These are phyloP conservation scores for Pseudotsuga menziesii DNA, from an alignment of 75 land plant species.

Conservation along the genomic window DNA sequence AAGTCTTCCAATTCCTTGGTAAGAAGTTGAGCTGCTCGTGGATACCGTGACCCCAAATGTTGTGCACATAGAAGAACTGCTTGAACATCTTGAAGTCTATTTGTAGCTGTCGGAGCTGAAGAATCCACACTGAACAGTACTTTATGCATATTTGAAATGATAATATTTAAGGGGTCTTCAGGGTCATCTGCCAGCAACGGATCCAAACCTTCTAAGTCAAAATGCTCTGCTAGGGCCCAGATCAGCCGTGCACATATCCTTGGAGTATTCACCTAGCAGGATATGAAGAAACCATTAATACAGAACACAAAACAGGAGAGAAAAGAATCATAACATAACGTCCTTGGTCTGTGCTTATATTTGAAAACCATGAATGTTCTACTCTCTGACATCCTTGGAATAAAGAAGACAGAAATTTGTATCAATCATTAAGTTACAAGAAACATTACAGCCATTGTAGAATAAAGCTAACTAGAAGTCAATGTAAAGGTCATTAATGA, in stretches of 20 bases:
- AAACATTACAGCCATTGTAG: not conserved
- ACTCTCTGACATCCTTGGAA: not conserved
- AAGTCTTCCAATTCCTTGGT: conserved; percentile 94
- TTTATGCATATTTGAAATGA: conserved; percentile 85
- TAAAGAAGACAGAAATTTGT: not conserved
- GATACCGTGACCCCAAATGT: conserved; percentile 76
- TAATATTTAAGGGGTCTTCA: conserved; percentile 91
- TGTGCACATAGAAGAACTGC: conserved; percentile 88
- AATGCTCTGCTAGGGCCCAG: conserved; percentile 94
- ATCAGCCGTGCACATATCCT: conserved; percentile 84
- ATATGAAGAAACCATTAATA: not conserved
- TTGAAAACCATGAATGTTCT: not conserved
- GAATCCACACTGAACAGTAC: conserved; percentile 89
- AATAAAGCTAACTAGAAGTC: not conserved
- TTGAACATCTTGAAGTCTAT: conserved; percentile 97
- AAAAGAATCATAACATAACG: not conserved
- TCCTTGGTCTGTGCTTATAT: not conserved
- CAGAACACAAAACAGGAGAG: not conserved
- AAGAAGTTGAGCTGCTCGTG: conserved; percentile 83
- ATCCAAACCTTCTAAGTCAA: conserved; percentile 94
- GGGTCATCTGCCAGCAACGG: conserved; percentile 98
- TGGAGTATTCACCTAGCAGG: conserved; percentile 79
- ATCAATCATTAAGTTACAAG: not conserved
- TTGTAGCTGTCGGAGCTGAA: conserved; percentile 57
- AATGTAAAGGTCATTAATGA: not conserved